Percentiles rank a stretch among this genome's conserved stretches.
These are phyloP conservation scores for Puccinia hordei DNA, from an alignment of 1,284 basidiomycete species.

Conservation along the genomic window DNA sequence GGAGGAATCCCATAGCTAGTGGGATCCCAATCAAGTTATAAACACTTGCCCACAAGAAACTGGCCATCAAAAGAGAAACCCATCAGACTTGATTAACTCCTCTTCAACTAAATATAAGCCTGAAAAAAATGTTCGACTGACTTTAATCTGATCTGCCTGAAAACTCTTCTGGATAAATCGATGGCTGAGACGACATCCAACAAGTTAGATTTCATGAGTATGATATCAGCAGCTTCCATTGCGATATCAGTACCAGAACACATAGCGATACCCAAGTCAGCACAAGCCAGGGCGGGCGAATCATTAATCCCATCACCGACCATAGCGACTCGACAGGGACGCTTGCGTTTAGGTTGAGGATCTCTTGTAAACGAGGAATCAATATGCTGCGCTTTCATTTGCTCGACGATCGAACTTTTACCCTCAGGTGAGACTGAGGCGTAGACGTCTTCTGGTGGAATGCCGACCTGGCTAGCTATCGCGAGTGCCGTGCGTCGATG, in stretches of 20 bases:
- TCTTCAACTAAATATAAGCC: constrained; percentile 68
- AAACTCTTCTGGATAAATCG: constrained; percentile 84
- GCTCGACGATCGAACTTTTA: constrained; percentile 77
- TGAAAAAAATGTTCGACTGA: constrained; percentile 65
- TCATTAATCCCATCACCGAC: constrained; percentile 99
- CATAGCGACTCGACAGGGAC: constrained; percentile 61
- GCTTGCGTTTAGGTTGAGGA: constrained; percentile 42
- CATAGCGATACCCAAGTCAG: constrained; percentile 92
- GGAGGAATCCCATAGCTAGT: constrained; percentile 94
- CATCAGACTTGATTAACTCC: not conserved
- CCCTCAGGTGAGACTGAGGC: constrained; percentile 88
- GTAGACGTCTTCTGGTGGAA: constrained; percentile 76
- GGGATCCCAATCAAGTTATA: constrained; percentile 95
- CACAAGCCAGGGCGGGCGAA: constrained; percentile 90
- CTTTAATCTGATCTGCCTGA: constrained; percentile 77
- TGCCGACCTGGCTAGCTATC: constrained; percentile 82
- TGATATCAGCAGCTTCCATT: constrained; percentile 95
- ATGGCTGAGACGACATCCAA: constrained; percentile 95
- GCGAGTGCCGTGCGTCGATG: constrained; percentile 77
- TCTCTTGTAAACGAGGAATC: constrained; percentile 13
- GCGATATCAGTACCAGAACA: constrained; percentile 94
- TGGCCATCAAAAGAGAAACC: not conserved
- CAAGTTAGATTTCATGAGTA: constrained; percentile 93
- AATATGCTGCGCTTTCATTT: constrained; percentile 70
- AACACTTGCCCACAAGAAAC: constrained; percentile 57